A percentile compares a stretch with the other conserved stretches of the same genome.
Evolutionary conservation across 495 filamentous ascomycete species (phyloP).

Genomic region (Aspergillus leporis): DNA sequence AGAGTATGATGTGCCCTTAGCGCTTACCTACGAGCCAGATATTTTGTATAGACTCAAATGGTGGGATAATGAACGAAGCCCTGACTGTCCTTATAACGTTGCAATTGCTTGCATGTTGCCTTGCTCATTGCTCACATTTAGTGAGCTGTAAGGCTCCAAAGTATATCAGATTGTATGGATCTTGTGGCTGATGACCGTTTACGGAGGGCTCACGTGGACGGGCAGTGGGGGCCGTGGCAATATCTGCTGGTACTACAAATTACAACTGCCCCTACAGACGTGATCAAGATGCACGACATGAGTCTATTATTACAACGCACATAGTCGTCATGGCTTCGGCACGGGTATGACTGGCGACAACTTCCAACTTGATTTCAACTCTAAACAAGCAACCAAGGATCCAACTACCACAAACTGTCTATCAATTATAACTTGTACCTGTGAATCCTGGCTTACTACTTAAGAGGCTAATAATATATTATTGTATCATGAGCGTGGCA

Average conservation of each 20-base stretch:
- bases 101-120: no score
- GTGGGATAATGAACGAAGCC: no score
- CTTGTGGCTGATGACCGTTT: neutral
- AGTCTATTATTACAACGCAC: constrained; percentile 6
- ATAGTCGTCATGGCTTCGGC: neutral
- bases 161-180: no score
- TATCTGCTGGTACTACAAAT: neutral
- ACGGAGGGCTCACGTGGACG: neutral
- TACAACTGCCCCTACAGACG: neutral
- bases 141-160: no score
- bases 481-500: neutral
- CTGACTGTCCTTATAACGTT: no score
- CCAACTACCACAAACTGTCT: neutral
- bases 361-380: constrained; percentile 6
- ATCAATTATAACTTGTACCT: neutral
- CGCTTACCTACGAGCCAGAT: neutral
- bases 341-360: neutral
- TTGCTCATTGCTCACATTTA: neutral
- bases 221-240: neutral
- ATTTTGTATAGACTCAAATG: no score
- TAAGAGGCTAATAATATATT: neutral
- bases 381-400: constrained; percentile 1
- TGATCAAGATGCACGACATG: neutral
- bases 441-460: neutral
- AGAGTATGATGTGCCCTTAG: neutral